Conservation (phyloP, 2,329 filamentous ascomycete genomes). For the Knoxdaviesia proteae region DNA sequence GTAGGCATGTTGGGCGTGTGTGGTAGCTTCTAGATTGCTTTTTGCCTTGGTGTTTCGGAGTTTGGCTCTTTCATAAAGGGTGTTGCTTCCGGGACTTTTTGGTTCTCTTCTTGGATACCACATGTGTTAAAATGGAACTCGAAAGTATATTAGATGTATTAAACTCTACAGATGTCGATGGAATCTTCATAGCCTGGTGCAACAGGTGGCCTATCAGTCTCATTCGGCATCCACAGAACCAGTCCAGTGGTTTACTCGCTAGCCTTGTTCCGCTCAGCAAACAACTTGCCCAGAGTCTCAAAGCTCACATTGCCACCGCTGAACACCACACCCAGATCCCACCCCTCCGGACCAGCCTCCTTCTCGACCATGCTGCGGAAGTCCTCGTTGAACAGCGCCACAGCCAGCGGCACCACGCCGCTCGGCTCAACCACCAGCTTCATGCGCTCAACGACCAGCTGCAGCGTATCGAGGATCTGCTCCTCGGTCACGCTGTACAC, state of each 20-base stretch:
- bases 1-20: no score
- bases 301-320: slow-evolving; percentile 39
- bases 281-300: slow-evolving; percentile 30
- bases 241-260: no score
- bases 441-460: slow-evolving; percentile 64
- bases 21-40: neutral
- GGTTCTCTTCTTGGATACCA: no score
- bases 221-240: neutral
- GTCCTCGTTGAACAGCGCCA: slow-evolving; percentile 66
- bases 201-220: neutral
- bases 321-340: slow-evolving; percentile 44
- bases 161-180: no score
- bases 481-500: slow-evolving; percentile 61
- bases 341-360: slow-evolving; percentile 52
- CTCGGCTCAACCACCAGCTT: slow-evolving; percentile 86
- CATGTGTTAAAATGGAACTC: no score
- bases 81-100: no score
- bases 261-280: slow-evolving; percentile 10
- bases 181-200: no score
- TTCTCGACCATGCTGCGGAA: slow-evolving; percentile 50
- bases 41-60: neutral
- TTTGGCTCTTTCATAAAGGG: no score
- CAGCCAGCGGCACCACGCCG: slow-evolving; percentile 65
- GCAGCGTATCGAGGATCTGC: slow-evolving; percentile 59
- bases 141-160: no score